These are phyloP conservation scores for Pichia nanzhaoensis DNA, from an alignment of 805 yeast genomes.

Conservation along the genomic window DNA sequence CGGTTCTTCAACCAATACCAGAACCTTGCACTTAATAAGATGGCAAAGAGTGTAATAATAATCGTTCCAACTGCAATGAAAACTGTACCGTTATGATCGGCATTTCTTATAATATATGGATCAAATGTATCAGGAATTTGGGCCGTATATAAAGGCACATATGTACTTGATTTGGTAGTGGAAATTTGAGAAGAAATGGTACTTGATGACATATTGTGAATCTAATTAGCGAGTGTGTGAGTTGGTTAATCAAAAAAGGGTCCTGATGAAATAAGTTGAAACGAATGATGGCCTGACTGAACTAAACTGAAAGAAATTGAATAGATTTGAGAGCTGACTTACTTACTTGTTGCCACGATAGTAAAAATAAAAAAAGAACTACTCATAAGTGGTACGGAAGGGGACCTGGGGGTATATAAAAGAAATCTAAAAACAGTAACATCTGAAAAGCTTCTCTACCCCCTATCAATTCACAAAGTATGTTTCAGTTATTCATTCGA, in stretches of 20 bases:
- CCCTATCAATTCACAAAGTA: neutral
- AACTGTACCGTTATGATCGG: conserved; percentile 33
- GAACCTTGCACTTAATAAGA: conserved; percentile 21
- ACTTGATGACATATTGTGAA: neutral
- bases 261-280: too few relatives aligned
- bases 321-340: too few relatives aligned
- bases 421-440: too few relatives aligned
- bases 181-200: neutral
- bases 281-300: too few relatives aligned
- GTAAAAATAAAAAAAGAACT: too few relatives aligned
- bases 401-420: too few relatives aligned
- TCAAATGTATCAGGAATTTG: conserved; percentile 19
- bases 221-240: neutral
- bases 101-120: conserved; percentile 29
- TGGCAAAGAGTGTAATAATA: conserved; percentile 20
- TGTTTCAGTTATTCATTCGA: neutral
- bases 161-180: neutral
- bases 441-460: neutral
- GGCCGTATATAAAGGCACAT: neutral
- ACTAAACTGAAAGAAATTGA: too few relatives aligned
- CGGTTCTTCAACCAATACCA: conserved; percentile 24
- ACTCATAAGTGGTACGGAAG: too few relatives aligned
- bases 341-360: too few relatives aligned
- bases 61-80: conserved; percentile 38
- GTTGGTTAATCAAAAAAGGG: too few relatives aligned